Evolutionary conservation across 495 filamentous ascomycete species (phyloP).

Genomic region (Penicillium fimorum): DNA sequence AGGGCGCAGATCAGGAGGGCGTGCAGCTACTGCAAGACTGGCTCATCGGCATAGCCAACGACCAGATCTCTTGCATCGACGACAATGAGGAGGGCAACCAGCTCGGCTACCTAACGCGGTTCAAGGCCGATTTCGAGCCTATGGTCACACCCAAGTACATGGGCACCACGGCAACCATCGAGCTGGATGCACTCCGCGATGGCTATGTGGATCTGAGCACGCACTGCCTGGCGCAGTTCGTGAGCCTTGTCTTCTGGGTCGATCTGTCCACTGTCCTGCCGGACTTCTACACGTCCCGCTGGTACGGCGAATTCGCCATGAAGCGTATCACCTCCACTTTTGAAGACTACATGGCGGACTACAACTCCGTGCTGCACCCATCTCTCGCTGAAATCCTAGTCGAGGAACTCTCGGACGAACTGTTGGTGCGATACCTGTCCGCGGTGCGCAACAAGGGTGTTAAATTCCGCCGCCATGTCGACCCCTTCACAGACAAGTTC

Average conservation of each 20-base stretch:
- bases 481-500: slow-evolving; percentile 85
- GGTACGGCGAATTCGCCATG: slow-evolving; percentile 82
- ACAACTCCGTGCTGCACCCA: slow-evolving; percentile 73
- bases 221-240: slow-evolving; percentile 83
- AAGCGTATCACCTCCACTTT: slow-evolving; percentile 88
- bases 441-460: slow-evolving; percentile 84
- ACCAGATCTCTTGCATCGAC: slow-evolving; percentile 97
- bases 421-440: slow-evolving; percentile 82
- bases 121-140: slow-evolving; percentile 72
- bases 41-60: slow-evolving; percentile 95
- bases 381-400: slow-evolving; percentile 83
- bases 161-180: slow-evolving; percentile 61
- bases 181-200: slow-evolving; percentile 73
- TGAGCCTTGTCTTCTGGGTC: slow-evolving; percentile 75
- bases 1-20: slow-evolving; percentile 66
- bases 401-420: slow-evolving; percentile 87
- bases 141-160: slow-evolving; percentile 80
- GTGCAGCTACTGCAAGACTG: slow-evolving; percentile 84
- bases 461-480: slow-evolving; percentile 74
- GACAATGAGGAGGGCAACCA: slow-evolving; percentile 69
- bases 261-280: slow-evolving; percentile 80
- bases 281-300: slow-evolving; percentile 86
- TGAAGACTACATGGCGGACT: slow-evolving; percentile 89
- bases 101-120: slow-evolving; percentile 74
- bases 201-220: slow-evolving; percentile 93